Evolutionary conservation across 2,329 filamentous ascomycete genomes (phyloP).

Genomic region (Cytospora leucostoma): DNA sequence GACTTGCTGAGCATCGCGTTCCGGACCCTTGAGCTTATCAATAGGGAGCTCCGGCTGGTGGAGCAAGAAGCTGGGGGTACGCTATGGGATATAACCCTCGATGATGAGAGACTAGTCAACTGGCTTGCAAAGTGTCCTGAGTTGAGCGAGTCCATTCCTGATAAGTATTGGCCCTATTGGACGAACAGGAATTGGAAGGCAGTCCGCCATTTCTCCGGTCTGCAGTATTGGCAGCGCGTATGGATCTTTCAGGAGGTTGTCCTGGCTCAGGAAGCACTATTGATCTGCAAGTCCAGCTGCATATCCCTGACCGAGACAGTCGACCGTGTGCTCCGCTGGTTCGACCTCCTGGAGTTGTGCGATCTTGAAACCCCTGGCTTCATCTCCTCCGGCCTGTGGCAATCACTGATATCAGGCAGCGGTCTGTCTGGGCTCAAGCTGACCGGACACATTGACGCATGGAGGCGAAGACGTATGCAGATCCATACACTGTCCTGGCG

Average conservation of each 20-base stretch:
- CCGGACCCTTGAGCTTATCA: background rate
- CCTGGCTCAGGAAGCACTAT: background rate
- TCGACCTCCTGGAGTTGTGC: background rate
- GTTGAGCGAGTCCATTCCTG: background rate
- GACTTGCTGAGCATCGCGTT: constrained; percentile 1
- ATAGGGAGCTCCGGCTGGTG: background rate
- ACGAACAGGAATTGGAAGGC: background rate
- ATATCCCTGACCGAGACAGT: background rate
- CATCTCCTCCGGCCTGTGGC: background rate
- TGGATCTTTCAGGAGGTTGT: constrained; percentile 4
- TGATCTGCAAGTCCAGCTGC: no score
- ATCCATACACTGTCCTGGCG: background rate
- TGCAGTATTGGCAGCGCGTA: constrained; percentile 5
- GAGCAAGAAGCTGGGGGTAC: background rate
- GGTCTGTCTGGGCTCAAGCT: background rate
- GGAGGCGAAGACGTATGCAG: background rate
- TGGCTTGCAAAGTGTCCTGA: constrained; percentile 1
- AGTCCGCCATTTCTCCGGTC: background rate
- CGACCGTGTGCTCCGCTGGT: background rate
- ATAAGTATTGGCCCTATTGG: background rate
- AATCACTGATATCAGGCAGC: background rate
- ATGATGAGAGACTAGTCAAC: background rate
- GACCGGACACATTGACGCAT: background rate
- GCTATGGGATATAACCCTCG: background rate
- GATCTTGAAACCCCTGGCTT: background rate